Percentiles rank a stretch among this genome's conserved stretches.
Evolutionary conservation across 2,329 filamentous ascomycete species (phyloP).

Genomic region (Cyphellophora europaea): DNA sequence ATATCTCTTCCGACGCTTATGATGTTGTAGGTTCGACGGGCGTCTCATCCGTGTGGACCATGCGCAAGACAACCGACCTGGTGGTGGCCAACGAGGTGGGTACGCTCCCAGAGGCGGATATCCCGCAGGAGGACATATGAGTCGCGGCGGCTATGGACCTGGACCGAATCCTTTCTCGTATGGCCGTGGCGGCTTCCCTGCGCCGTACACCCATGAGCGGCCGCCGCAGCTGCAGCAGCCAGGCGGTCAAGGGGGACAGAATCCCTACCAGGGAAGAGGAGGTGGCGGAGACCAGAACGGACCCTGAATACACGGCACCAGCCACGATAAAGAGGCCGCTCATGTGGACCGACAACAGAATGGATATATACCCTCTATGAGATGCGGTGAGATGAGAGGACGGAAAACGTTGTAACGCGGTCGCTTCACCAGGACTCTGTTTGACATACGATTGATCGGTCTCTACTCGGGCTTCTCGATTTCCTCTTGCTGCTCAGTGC

Average conservation of each 20-base stretch:
- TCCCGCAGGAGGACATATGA: conserved; percentile 29
- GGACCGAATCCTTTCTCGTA: conserved; percentile 13
- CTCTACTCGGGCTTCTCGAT: too few species aligned
- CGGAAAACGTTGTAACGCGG: too few species aligned
- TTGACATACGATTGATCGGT: too few species aligned
- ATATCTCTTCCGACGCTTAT: conserved; percentile 14
- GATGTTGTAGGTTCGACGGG: conserved; percentile 67
- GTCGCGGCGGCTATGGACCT: conserved; percentile 17
- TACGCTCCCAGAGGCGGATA: conserved; percentile 37
- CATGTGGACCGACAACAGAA: too few species aligned
- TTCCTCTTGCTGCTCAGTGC: conserved; percentile 53
- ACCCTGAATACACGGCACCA: conserved; percentile 18
- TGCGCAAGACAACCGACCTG: conserved; percentile 69
- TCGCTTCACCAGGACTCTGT: too few species aligned
- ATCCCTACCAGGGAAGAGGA: conserved; percentile 5
- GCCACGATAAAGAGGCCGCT: too few species aligned
- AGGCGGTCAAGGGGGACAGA: conserved; percentile 14
- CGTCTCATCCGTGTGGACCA: conserved; percentile 92
- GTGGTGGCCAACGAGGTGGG: conserved; percentile 42
- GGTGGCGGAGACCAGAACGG: conserved; percentile 1
- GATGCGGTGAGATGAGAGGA: too few species aligned
- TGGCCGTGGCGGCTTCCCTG: conserved; percentile 19
- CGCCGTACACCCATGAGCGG: conserved; percentile 11
- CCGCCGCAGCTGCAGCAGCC: conserved; percentile 12
- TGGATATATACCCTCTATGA: too few species aligned